Percentiles rank a stretch among this genome's conserved stretches.
These are phyloP conservation scores for Ustilago vetiveriae DNA, from an alignment of 1,284 basidiomycete genomes.

Conservation along the genomic window DNA sequence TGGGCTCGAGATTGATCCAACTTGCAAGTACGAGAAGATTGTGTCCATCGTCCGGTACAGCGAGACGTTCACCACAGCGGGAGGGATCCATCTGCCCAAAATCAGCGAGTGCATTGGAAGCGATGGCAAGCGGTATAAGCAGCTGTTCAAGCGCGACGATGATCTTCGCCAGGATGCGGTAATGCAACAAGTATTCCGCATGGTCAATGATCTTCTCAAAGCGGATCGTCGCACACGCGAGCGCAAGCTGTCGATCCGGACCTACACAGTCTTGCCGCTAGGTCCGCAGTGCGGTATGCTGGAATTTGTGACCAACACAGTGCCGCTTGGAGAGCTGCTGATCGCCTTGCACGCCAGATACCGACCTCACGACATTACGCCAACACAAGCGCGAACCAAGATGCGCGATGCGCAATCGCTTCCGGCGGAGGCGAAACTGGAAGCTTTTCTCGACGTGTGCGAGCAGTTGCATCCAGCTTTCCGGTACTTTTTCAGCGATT, in stretches of 20 bases:
- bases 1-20: slow-evolving; percentile 77
- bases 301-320: slow-evolving; percentile 88
- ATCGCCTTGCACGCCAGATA: slow-evolving; percentile 71
- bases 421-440: slow-evolving; percentile 39
- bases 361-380: slow-evolving; percentile 35
- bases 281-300: slow-evolving; percentile 83
- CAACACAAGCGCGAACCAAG: slow-evolving; percentile 40
- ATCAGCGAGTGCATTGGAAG: slow-evolving; percentile 78
- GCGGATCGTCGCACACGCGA: slow-evolving; percentile 79
- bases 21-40: slow-evolving; percentile 71
- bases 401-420: slow-evolving; percentile 30
- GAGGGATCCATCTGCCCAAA: slow-evolving; percentile 86
- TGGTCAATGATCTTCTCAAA: slow-evolving; percentile 82
- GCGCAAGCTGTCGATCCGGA: slow-evolving; percentile 79
- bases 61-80: slow-evolving; percentile 74
- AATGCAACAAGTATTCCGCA: slow-evolving; percentile 96
- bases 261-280: slow-evolving; percentile 89
- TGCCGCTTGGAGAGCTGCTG: slow-evolving; percentile 76
- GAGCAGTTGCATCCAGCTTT: slow-evolving; percentile 82
- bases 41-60: slow-evolving; percentile 74
- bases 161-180: slow-evolving; percentile 96
- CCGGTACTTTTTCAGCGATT: slow-evolving; percentile 92
- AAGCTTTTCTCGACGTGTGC: slow-evolving; percentile 72
- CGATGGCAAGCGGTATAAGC: slow-evolving; percentile 77
- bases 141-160: slow-evolving; percentile 91